A percentile compares a stretch with the other conserved stretches of the same genome.
Evolutionary conservation across 2,329 filamentous ascomycete species (phyloP).

Genomic region (Exophiala calicioides): DNA sequence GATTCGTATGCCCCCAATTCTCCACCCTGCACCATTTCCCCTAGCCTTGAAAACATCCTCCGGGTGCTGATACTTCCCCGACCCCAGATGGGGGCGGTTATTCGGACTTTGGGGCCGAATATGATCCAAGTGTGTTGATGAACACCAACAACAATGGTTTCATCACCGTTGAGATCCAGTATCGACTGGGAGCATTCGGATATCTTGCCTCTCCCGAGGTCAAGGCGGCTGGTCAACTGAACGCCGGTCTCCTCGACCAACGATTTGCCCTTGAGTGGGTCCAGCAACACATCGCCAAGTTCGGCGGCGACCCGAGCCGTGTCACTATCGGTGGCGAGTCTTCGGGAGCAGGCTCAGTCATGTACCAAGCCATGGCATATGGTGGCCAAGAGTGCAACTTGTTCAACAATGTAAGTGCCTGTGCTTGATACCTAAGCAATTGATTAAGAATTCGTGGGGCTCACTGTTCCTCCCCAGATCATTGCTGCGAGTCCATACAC

Average conservation of each 20-base stretch:
- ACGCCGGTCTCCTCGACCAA: constrained; percentile 56
- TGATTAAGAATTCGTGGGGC: no score
- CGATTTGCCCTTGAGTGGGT: constrained; percentile 62
- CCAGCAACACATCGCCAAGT: constrained; percentile 54
- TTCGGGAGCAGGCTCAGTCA: constrained; percentile 56
- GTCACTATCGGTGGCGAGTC: constrained; percentile 56
- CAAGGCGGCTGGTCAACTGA: constrained; percentile 45
- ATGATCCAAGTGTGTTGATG: constrained; percentile 45
- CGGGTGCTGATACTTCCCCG: constrained; percentile 47
- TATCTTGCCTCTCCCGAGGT: constrained; percentile 49
- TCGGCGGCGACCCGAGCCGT: constrained; percentile 55
- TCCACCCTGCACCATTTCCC: constrained; percentile 39
- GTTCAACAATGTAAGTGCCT: no score
- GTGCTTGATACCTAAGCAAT: no score
- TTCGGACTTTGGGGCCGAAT: constrained; percentile 30
- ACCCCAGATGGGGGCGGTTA: no score
- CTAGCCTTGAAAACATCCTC: constrained; percentile 25
- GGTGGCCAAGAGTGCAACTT: constrained; percentile 41
- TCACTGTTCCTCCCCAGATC: no score
- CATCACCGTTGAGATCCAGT: constrained; percentile 51
- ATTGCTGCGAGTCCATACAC: no score
- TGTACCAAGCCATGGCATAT: constrained; percentile 58
- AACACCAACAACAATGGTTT: constrained; percentile 44
- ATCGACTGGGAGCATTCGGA: constrained; percentile 51
- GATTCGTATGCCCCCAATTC: constrained; percentile 37